Percentiles rank a stretch among this genome's conserved stretches.
Evolutionary conservation across 352 stramenopile genomes (phyloP).

Genomic region (Globisporangium abappressorium): DNA sequence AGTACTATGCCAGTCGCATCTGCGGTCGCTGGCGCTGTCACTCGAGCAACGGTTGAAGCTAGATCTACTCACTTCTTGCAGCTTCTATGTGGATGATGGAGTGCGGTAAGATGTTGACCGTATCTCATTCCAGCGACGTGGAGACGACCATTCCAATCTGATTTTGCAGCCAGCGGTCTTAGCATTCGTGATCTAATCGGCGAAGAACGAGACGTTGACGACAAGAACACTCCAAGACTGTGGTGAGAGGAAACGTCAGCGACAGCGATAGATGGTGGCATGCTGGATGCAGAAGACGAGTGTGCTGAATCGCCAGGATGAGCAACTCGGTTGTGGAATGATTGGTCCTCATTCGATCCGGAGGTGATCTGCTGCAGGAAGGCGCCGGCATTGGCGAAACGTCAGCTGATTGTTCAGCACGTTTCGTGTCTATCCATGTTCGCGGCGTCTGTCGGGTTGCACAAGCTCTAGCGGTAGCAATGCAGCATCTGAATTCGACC

Average conservation of each 20-base stretch:
- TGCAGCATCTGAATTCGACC: too few species aligned
- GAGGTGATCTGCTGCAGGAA: too few species aligned
- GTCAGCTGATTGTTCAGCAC: too few species aligned
- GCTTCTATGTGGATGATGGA: not conserved
- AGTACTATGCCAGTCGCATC: too few species aligned
- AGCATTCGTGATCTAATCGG: not conserved
- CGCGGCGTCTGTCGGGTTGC: too few species aligned
- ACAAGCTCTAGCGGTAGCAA: too few species aligned
- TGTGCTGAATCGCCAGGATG: not conserved
- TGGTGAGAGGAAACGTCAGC: not conserved
- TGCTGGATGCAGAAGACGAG: not conserved
- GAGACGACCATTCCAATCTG: not conserved
- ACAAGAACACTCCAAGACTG: not conserved
- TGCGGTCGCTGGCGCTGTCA: not conserved
- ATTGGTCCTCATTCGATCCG: not conserved
- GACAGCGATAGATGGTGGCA: not conserved
- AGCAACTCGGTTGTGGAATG: not conserved
- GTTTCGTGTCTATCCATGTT: too few species aligned
- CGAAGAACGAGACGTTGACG: not conserved
- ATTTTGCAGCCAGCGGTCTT: too few species aligned
- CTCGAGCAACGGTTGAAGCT: too few species aligned
- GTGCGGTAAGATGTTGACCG: not conserved
- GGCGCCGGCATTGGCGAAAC: too few species aligned
- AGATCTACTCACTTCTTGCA: too few species aligned
- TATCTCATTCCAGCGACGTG: not conserved